These are phyloP conservation scores for Pseudognaphalium luteoalbum DNA, from an alignment of 129 eudicot genomes.

Conservation along the genomic window DNA sequence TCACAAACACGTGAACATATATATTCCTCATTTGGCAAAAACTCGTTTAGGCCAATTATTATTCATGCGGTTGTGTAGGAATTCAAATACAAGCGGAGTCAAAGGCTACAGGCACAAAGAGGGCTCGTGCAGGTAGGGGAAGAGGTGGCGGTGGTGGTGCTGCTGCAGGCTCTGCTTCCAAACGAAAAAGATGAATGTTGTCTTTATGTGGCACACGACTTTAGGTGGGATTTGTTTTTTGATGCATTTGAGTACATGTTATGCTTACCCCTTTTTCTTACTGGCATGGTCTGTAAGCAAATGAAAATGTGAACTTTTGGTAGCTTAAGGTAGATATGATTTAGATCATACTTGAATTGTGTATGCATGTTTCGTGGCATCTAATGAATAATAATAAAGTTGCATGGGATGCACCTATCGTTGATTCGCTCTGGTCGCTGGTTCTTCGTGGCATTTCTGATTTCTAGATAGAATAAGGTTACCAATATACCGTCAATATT, in stretches of 20 bases:
- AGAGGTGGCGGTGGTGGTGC: conserved; percentile 54
- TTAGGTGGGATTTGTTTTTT: conserved; percentile 7
- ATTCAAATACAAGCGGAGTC: conserved; percentile 72
- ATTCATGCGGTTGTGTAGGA: conserved; percentile 38
- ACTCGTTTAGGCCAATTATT: neutral
- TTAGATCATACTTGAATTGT: conserved; percentile 2
- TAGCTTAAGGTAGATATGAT: conserved; percentile 15
- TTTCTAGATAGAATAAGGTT: neutral
- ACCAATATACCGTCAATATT: too few relatives aligned
- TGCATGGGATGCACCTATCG: neutral
- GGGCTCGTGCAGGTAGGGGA: conserved; percentile 70
- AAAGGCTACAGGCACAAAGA: conserved; percentile 65
- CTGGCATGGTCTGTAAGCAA: conserved; percentile 21
- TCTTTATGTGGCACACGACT: neutral
- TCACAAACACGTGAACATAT: neutral
- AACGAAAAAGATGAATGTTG: conserved; percentile 64
- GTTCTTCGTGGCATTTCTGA: neutral
- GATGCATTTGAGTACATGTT: neutral
- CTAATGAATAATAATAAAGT: neutral
- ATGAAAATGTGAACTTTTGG: conserved; percentile 34
- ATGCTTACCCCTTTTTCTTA: conserved; percentile 7
- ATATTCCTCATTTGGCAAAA: neutral
- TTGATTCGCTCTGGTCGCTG: neutral
- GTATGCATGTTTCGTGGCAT: conserved; percentile 15
- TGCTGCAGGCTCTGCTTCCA: conserved; percentile 57